Evolutionary conservation across 192 early-diverging fungal species (phyloP).

Genomic region (Thoreauomyces humboldtii): DNA sequence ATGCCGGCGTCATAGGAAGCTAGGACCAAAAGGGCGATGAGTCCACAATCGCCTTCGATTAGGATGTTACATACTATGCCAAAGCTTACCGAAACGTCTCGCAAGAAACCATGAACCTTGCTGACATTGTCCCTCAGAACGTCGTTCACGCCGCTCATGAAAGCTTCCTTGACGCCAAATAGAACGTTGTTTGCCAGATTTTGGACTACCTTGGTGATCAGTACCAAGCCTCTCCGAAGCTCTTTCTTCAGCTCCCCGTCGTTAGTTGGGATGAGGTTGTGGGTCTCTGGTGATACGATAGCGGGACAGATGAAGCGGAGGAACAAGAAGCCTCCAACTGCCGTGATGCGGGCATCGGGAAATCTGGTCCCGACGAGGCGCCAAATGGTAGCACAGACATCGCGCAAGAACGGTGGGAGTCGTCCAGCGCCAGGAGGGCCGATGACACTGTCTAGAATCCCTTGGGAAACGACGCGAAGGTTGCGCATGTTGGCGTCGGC

Average conservation of each 20-base stretch:
- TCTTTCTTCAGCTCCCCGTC: constrained; percentile 62
- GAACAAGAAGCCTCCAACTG: constrained; percentile 94
- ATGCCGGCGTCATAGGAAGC: no score
- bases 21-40: no score
- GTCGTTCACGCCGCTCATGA: constrained; percentile 89
- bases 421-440: constrained; percentile 55
- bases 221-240: constrained; percentile 79
- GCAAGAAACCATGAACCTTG: constrained; percentile 76
- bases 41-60: background rate
- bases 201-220: constrained; percentile 94
- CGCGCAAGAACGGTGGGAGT: constrained; percentile 71
- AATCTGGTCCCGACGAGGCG: constrained; percentile 75
- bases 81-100: constrained; percentile 64
- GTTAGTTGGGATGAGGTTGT: constrained; percentile 68
- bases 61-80: no score
- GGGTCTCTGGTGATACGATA: constrained; percentile 87
- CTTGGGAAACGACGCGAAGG: constrained; percentile 68
- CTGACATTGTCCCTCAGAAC: constrained; percentile 81
- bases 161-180: constrained; percentile 91
- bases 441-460: constrained; percentile 83
- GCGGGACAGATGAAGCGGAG: constrained; percentile 94
- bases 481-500: constrained; percentile 74
- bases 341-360: constrained; percentile 78
- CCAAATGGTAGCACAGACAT: constrained; percentile 79
- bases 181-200: constrained; percentile 94